Conservation (phyloP, 148 eudicot genomes). For the Amaranthus cruentus region DNA sequence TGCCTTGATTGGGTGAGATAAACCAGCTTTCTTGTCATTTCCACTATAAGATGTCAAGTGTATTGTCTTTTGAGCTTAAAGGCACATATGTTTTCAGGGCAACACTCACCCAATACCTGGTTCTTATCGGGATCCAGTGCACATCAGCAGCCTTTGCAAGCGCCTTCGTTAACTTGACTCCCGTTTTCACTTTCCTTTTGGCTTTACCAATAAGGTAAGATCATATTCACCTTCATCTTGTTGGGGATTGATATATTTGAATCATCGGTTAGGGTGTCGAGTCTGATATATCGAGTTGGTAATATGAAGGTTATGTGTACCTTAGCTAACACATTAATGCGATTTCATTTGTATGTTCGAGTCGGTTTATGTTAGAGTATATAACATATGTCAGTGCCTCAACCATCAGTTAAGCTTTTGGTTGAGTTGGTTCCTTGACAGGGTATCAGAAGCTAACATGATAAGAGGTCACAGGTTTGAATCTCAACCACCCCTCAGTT, state of each 20-base stretch:
- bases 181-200: slow-evolving; percentile 58
- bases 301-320: too few relatives aligned
- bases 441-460: too few relatives aligned
- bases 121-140: slow-evolving; percentile 54
- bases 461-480: too few relatives aligned
- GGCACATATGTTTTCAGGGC: slow-evolving; percentile 36
- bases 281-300: too few relatives aligned
- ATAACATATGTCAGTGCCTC: too few relatives aligned
- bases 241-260: not conserved
- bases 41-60: not conserved
- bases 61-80: not conserved
- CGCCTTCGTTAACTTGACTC: slow-evolving; percentile 63
- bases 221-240: not conserved
- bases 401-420: not conserved
- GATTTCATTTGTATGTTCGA: too few relatives aligned
- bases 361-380: too few relatives aligned
- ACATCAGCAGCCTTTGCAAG: slow-evolving; percentile 58
- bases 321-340: too few relatives aligned
- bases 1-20: slow-evolving; percentile 51
- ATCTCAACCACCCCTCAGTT: too few relatives aligned
- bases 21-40: too few relatives aligned
- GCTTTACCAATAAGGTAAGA: slow-evolving; percentile 57
- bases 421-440: too few relatives aligned
- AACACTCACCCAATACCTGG: slow-evolving; percentile 54
- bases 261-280: not conserved